Conservation (phyloP, 768 basidiomycete species). For the Tephrocybe sp. region DNA sequence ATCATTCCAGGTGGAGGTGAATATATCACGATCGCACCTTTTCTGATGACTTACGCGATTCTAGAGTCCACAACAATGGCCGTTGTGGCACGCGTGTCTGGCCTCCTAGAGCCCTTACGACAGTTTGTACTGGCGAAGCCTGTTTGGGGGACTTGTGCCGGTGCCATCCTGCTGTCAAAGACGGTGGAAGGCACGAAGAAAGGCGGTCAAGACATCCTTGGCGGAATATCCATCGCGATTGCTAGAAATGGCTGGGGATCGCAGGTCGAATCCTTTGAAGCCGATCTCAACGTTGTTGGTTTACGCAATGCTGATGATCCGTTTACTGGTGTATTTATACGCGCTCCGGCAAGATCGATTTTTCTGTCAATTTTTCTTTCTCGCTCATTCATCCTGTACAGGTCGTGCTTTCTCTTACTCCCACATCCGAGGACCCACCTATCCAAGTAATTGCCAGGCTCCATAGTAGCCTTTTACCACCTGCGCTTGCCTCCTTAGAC, state of each 20-base stretch:
- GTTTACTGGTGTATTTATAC: slow-evolving; percentile 88
- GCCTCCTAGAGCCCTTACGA: slow-evolving; percentile 76
- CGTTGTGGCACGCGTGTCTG: slow-evolving; percentile 66
- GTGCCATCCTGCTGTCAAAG: slow-evolving; percentile 84
- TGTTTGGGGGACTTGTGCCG: slow-evolving; percentile 95
- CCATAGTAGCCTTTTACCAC: slow-evolving; percentile 27
- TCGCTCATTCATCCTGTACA: slow-evolving; percentile 24
- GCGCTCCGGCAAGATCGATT: slow-evolving; percentile 68
- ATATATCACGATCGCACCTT: slow-evolving; percentile 15
- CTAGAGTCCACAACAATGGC: slow-evolving; percentile 92
- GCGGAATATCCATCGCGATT: slow-evolving; percentile 76
- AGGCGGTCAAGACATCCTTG: slow-evolving; percentile 84
- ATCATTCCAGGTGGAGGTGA: slow-evolving; percentile 91
- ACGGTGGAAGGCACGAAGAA: slow-evolving; percentile 74
- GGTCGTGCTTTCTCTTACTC: slow-evolving; percentile 60
- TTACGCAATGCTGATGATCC: slow-evolving; percentile 57
- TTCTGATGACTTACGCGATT: background rate
- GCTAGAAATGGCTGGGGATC: slow-evolving; percentile 94
- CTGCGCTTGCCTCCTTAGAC: slow-evolving; percentile 38
- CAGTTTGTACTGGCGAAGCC: slow-evolving; percentile 71
- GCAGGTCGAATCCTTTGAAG: slow-evolving; percentile 92
- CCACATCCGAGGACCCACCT: slow-evolving; percentile 47
- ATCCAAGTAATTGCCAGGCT: slow-evolving; percentile 62
- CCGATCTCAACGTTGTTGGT: slow-evolving; percentile 60
- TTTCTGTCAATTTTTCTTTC: background rate